Evolutionary conservation across 768 basidiomycete genomes (phyloP), one percentile per base, ranked within the genome.

Genomic region (Auriscalpium vulgare): DNA sequence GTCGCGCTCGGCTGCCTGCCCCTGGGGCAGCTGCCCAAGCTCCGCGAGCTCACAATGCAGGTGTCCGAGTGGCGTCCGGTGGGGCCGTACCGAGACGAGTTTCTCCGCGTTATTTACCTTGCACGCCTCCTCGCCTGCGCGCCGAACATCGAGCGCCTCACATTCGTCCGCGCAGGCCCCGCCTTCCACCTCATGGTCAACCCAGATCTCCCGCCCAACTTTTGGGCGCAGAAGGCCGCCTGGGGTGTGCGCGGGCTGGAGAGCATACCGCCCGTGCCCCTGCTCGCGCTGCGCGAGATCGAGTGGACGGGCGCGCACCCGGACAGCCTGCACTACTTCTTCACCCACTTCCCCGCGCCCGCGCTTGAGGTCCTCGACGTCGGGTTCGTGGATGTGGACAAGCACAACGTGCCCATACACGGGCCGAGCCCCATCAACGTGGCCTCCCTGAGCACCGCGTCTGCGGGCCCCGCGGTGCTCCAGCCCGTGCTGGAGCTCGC

Each of bases 261-360:
- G 8, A 50, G 37, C 4, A 50, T 61, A 29, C 51, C 60, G 5
- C 57, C 54, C 5, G 52, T 61, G 23, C 50, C 49, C 9, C 57
- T 61, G 34, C 54, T 45, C 34, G 43, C 44, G 19, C 58, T 59
- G 14, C 57, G 57, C n/a, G 58, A 61, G 52, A 19, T 61, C 13
- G 47, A 56, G 19, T 61, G 58, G 54, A 59, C 57, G 1, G 60
- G 53, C 23, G 55, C 19, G 2, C 58, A 59, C 6, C 55, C 60
- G 9, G 52, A 56, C 8, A 51, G 43, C 7, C n/a, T 61, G 14
- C 51, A 54, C 23, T 21, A 50, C 29, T 17, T 58, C 9, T 47
- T 59, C 38, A 44, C 46, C 49, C 55, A 59, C 19, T 61, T 59
- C 52, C 58, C 58, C 13, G 14, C 45, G 14, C 51, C 55, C 19